Evolutionary conservation across 2,329 filamentous ascomycete species (phyloP), one percentile per base, ranked within the genome.

Genomic region (Zymoseptoria ardabiliae): DNA sequence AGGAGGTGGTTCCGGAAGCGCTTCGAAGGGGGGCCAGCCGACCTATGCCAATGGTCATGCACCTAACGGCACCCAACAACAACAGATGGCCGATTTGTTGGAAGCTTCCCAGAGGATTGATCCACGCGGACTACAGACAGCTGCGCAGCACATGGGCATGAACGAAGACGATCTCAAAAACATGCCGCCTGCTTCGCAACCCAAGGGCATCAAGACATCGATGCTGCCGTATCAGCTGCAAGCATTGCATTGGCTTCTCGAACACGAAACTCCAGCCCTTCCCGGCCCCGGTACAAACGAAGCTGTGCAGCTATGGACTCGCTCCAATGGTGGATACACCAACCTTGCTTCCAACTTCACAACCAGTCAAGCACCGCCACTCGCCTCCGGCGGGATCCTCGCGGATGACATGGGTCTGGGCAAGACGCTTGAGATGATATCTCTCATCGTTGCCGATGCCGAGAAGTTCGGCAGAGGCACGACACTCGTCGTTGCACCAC

Each of bases 401-500:
- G 90, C 91, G 1, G 91, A 96, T 71, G 91, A 96, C 68, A 96
- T 96, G 92, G 91, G 91, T 3, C 76, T 96, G 4, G 91, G 91
- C 22, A 96, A 96, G 76, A 96, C 91, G 0, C 80, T 96, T 8
- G 89, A 96, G 71, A 82, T 91, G 53, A 93, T 96, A 66, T 89
- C 89, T 56, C 76, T 95, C 41, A 87, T 96, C 58, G 75, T 92
- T 64, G 77, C 82, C 2, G 83, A 85, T 59, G 68, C 57, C 8
- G 64, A 65, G 45, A 64, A 65, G 53, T 57, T 59, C 53, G 65
- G 65, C 23, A 59, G 61, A 19, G 82, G 80, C 10, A 90, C 86
- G 1, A 95, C 90, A 0, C 79, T 96, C 21, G 92, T 96, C 56
- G 79, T 96, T 57, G 86, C 89, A 0, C 91, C 91, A 0, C 82